Conservation (phyloP, 768 basidiomycete genomes). For the Nevesoporus exiguus region DNA sequence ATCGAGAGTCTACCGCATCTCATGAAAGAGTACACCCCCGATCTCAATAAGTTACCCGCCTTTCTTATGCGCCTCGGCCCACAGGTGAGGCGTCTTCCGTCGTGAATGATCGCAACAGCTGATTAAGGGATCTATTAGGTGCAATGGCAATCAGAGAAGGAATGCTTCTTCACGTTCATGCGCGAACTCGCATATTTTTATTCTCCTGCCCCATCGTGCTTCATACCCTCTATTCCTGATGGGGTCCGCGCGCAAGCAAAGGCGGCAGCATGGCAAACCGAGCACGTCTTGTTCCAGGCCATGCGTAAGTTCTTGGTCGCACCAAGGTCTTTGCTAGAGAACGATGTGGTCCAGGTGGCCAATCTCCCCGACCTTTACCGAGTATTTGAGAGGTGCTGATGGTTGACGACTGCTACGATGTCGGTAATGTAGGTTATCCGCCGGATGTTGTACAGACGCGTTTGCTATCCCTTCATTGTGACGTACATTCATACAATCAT, state of each 20-base stretch:
- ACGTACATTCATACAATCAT: not conserved
- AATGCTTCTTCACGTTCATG: slow-evolving; percentile 83
- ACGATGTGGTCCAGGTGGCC: slow-evolving; percentile 83
- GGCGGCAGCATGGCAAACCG: slow-evolving; percentile 79
- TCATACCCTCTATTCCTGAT: slow-evolving; percentile 18
- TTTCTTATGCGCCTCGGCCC: slow-evolving; percentile 91
- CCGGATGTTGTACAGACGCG: not conserved
- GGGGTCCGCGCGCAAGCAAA: slow-evolving; percentile 42
- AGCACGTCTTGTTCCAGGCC: slow-evolving; percentile 87
- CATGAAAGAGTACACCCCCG: slow-evolving; percentile 84
- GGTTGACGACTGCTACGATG: slow-evolving; percentile 40
- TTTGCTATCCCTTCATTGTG: not conserved
- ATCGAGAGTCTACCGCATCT: slow-evolving; percentile 81
- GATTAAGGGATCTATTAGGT: slow-evolving; percentile 48
- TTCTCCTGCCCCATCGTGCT: slow-evolving; percentile 43
- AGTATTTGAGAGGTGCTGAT: slow-evolving; percentile 89
- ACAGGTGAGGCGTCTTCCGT: slow-evolving; percentile 48
- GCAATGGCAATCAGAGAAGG: slow-evolving; percentile 79
- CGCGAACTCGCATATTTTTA: slow-evolving; percentile 93
- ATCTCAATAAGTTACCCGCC: slow-evolving; percentile 83
- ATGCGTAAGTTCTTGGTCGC: slow-evolving; percentile 73
- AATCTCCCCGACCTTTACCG: slow-evolving; percentile 89
- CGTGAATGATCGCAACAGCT: not conserved
- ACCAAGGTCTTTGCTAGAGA: slow-evolving; percentile 62
- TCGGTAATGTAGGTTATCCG: not conserved